These are phyloP conservation scores for Alternaria longipes DNA, from an alignment of 2,329 filamentous ascomycete species.

Conservation along the genomic window DNA sequence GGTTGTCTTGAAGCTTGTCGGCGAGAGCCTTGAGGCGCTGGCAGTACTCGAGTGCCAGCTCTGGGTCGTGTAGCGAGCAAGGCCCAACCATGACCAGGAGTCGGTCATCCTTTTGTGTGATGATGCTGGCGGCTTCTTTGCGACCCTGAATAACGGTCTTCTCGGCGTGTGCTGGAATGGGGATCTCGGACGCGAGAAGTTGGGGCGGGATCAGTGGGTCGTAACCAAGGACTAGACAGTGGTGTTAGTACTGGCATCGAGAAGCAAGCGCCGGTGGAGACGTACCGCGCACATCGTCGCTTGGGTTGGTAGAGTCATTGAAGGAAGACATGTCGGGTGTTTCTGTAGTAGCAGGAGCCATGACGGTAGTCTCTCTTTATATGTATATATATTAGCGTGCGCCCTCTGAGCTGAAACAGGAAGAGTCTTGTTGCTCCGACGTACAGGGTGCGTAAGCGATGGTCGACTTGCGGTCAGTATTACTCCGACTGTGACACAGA, in stretches of 20 bases:
- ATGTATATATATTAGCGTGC: conserved; percentile 17
- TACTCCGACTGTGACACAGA: conserved; percentile 20
- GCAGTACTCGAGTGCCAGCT: conserved; percentile 87
- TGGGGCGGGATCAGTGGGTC: conserved; percentile 91
- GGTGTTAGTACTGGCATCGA: conserved; percentile 22
- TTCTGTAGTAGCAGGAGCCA: conserved; percentile 28
- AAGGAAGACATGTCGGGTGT: conserved; percentile 41
- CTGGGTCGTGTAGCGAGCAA: conserved; percentile 96
- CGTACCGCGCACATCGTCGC: conserved; percentile 64
- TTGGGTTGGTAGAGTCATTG: conserved; percentile 44
- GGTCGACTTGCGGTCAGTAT: conserved; percentile 26
- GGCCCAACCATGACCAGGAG: conserved; percentile 94
- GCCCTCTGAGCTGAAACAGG: background rate
- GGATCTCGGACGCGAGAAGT: conserved; percentile 86
- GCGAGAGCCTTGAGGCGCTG: conserved; percentile 78
- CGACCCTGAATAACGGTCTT: conserved; percentile 77
- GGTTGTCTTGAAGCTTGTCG: conserved; percentile 80
- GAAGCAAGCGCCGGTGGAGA: background rate
- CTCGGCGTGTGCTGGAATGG: conserved; percentile 67
- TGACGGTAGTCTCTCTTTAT: conserved; percentile 26
- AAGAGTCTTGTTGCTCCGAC: conserved; percentile 10
- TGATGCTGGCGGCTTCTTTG: conserved; percentile 74
- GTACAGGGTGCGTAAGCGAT: conserved; percentile 13
- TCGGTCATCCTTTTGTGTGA: conserved; percentile 82
- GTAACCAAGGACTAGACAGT: conserved; percentile 80